Percentiles rank a stretch among this genome's conserved stretches.
Conservation (phyloP, 2,329 filamentous ascomycete genomes). For the Elsinoe batatas region DNA sequence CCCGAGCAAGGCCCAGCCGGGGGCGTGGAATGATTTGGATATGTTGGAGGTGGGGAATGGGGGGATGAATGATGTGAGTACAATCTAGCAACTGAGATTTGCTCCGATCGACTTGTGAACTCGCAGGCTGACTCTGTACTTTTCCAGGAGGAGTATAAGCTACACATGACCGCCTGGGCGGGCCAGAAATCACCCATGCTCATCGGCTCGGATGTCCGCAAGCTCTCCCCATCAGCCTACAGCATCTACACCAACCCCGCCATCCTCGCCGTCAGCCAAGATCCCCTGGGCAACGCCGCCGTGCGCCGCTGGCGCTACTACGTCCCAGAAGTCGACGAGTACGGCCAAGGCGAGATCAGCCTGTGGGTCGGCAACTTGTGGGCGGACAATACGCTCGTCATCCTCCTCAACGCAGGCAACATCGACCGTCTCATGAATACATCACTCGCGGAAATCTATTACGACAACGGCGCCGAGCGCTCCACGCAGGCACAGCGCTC, state of each 20-base stretch:
- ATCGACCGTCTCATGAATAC: conserved; percentile 38
- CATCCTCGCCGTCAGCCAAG: conserved; percentile 42
- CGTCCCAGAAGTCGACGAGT: conserved; percentile 32
- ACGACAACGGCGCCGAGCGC: conserved; percentile 35
- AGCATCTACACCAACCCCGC: conserved; percentile 41
- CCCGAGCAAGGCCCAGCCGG: conserved; percentile 31
- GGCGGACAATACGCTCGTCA: conserved; percentile 39
- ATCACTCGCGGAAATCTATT: conserved; percentile 44
- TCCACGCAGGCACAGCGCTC: conserved; percentile 29
- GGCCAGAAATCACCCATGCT: conserved; percentile 39
- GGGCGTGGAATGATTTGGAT: conserved; percentile 41
- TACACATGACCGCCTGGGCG: conserved; percentile 42
- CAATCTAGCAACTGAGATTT: not conserved
- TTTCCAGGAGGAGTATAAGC: conserved; percentile 29
- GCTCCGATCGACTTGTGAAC: not conserved
- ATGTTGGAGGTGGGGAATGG: conserved; percentile 41
- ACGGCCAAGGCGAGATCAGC: conserved; percentile 38
- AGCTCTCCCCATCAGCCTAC: conserved; percentile 33
- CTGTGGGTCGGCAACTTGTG: conserved; percentile 42
- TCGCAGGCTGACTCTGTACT: no score
- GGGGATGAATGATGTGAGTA: conserved; percentile 25
- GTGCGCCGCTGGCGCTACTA: conserved; percentile 37
- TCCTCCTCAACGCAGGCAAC: conserved; percentile 43
- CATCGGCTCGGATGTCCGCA: conserved; percentile 37
- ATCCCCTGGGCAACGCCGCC: conserved; percentile 34